These are phyloP conservation scores for Aquilaria agallochum DNA, from an alignment of 441 rosid species.

Conservation along the genomic window DNA sequence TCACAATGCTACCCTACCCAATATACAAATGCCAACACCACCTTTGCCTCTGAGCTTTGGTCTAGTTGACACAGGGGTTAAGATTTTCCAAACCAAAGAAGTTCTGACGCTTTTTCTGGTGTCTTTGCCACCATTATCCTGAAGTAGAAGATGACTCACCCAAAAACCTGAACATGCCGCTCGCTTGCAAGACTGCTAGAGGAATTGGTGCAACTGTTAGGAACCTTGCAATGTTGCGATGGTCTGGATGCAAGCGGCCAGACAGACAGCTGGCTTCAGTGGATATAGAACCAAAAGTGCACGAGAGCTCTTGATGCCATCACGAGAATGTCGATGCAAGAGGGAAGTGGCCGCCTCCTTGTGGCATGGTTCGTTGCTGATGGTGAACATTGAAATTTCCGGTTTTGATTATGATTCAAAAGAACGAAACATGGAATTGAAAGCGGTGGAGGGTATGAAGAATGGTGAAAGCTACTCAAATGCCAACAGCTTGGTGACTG, in stretches of 20 bases:
- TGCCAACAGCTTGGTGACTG: too few species aligned
- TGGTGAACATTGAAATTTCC: constrained; percentile 25
- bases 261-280: constrained; percentile 42
- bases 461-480: too few species aligned
- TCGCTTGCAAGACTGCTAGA: constrained; percentile 36
- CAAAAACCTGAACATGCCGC: constrained; percentile 33
- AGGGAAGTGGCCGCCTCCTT: constrained; percentile 37
- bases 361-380: constrained; percentile 48
- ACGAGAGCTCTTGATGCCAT: constrained; percentile 49
- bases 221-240: constrained; percentile 57
- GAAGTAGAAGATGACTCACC: constrained; percentile 45
- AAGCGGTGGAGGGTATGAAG: too few species aligned
- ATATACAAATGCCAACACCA: constrained; percentile 14
- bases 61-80: constrained; percentile 31
- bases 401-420: too few species aligned
- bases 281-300: constrained; percentile 38
- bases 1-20: constrained; percentile 1
- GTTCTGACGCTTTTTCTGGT: constrained; percentile 39
- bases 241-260: constrained; percentile 52
- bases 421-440: too few species aligned
- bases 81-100: constrained; percentile 43
- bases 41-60: constrained; percentile 25
- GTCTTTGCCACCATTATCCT: constrained; percentile 52
- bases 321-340: constrained; percentile 38
- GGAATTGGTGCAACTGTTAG: constrained; percentile 47